These are phyloP conservation scores for Solanum chiquidenum DNA, from an alignment of 257 asterid species.

Conservation along the genomic window DNA sequence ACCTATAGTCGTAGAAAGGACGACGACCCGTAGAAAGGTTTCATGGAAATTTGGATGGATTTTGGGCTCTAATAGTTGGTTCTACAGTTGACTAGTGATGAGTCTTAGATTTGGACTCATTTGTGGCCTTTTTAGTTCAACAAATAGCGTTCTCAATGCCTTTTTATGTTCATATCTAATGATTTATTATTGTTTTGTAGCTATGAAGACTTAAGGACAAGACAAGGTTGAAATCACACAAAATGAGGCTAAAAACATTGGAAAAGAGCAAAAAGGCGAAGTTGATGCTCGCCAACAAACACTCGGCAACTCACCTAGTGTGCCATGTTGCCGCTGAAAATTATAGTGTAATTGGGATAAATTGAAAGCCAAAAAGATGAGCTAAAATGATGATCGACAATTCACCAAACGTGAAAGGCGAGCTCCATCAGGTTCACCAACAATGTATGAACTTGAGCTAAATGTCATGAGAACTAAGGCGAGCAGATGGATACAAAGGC, in stretches of 20 bases:
- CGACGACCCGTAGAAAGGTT: not conserved
- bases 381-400: too few relatives aligned
- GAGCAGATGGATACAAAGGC: too few relatives aligned
- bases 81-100: not conserved
- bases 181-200: not conserved
- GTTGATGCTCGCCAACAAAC: too few relatives aligned
- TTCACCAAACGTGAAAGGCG: too few relatives aligned
- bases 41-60: not conserved
- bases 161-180: not conserved
- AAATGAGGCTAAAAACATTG: not conserved
- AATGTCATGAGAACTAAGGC: too few relatives aligned
- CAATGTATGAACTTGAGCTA: too few relatives aligned
- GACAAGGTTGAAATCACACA: not conserved
- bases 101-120: not conserved
- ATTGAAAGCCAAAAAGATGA: too few relatives aligned
- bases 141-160: not conserved
- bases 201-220: too few relatives aligned
- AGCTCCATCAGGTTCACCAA: too few relatives aligned
- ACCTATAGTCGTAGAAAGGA: not conserved
- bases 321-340: too few relatives aligned
- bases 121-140: not conserved
- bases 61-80: not conserved
- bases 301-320: too few relatives aligned
- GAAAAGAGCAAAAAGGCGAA: not conserved
- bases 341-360: too few relatives aligned